A percentile compares a stretch with the other conserved stretches of the same genome.
Evolutionary conservation across 805 yeast species (phyloP).

Genomic region (Komagataella pseudopastoris): DNA sequence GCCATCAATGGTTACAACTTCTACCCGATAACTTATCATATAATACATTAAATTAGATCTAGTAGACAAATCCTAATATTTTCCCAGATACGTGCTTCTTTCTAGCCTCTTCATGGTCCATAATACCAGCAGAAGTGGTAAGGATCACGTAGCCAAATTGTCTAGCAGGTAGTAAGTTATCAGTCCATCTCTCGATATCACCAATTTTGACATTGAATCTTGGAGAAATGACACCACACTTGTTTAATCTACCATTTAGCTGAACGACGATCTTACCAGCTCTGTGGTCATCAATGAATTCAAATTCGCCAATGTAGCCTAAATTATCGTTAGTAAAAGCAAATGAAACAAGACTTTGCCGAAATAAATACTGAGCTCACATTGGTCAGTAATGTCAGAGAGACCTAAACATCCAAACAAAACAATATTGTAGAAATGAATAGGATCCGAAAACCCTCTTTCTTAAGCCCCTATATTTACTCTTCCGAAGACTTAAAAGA

Average conservation of each 20-base stretch:
- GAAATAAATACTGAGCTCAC: neutral
- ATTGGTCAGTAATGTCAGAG: neutral
- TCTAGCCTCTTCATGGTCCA: constrained; percentile 99
- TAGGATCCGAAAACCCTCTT: neutral
- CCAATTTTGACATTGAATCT: constrained; percentile 93
- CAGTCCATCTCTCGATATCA: constrained; percentile 98
- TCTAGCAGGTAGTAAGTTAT: constrained; percentile 96
- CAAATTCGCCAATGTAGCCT: constrained; percentile 92
- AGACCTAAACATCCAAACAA: neutral
- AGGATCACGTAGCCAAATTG: constrained; percentile 96
- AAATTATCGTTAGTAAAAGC: neutral
- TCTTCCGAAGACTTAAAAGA: constrained; percentile 97
- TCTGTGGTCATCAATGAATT: constrained; percentile 98
- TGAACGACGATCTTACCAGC: constrained; percentile 95
- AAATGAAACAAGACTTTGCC: neutral
- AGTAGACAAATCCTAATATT: constrained; percentile 96
- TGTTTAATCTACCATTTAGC: constrained; percentile 96
- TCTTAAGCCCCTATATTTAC: constrained; percentile 11
- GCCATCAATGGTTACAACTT: neutral
- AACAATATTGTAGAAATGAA: neutral
- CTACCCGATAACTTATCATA: neutral
- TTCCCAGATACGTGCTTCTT: constrained; percentile 99
- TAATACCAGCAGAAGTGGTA: constrained; percentile 98
- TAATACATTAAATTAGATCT: constrained; percentile 14
- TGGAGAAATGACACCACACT: constrained; percentile 98